Conservation (phyloP, 345 rosid species). For the Salix arbutifolia region DNA sequence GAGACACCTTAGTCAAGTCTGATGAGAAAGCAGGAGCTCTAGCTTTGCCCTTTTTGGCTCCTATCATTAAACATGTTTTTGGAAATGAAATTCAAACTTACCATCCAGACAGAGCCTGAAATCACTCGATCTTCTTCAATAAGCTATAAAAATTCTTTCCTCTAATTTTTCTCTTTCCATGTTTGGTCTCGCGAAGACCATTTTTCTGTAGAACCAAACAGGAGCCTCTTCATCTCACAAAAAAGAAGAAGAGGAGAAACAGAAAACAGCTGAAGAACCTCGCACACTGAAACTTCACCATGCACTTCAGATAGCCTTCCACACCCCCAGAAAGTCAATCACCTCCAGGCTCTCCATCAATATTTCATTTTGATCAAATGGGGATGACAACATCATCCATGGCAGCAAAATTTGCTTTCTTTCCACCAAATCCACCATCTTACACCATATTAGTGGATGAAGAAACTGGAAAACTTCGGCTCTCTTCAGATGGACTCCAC, state of each 20-base stretch:
- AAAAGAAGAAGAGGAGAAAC: too few relatives aligned
- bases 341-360: neutral
- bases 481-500: conserved; percentile 40
- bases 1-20: neutral
- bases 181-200: neutral
- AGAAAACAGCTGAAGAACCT: neutral
- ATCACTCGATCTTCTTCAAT: conserved; percentile 16
- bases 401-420: conserved; percentile 88
- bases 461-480: conserved; percentile 50
- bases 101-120: conserved; percentile 13
- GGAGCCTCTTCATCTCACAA: neutral
- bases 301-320: conserved; percentile 15
- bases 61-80: neutral
- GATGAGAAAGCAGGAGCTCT: neutral
- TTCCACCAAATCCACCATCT: conserved; percentile 91
- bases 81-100: neutral
- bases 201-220: conserved; percentile 34
- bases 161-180: conserved; percentile 17
- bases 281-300: conserved; percentile 11
- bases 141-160: conserved; percentile 20
- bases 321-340: neutral
- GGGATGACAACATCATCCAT: conserved; percentile 81
- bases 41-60: neutral
- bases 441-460: conserved; percentile 51
- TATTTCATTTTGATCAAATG: conserved; percentile 32